Evolutionary conservation across 2,329 filamentous ascomycete genomes (phyloP).

Genomic region (Trichoderma lentiforme): DNA sequence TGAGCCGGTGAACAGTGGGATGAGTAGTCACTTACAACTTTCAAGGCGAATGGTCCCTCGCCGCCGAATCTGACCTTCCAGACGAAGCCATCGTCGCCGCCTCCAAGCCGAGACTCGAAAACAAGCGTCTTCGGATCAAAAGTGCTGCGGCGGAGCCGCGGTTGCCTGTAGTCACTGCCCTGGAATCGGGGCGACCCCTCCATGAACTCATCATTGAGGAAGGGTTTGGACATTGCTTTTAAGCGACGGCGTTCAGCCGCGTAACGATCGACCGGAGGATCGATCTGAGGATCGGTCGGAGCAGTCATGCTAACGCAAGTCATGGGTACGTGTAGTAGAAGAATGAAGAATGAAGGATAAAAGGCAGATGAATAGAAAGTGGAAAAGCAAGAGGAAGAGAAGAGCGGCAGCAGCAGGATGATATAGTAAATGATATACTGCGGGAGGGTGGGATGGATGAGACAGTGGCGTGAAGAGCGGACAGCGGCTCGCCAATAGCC

Average conservation of each 20-base stretch:
- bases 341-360: neutral
- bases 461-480: neutral
- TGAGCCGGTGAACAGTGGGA: neutral
- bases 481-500: neutral
- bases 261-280: neutral
- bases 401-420: neutral
- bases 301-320: neutral
- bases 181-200: neutral
- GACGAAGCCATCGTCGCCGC: slow-evolving; percentile 15
- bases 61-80: slow-evolving; percentile 16
- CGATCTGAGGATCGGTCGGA: neutral
- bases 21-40: slow-evolving; percentile 9
- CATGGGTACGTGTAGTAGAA: neutral
- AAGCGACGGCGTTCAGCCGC: neutral
- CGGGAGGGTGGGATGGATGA: neutral
- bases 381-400: neutral
- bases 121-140: neutral
- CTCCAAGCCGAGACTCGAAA: slow-evolving; percentile 5
- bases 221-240: neutral
- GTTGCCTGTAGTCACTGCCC: neutral
- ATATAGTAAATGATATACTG: neutral
- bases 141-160: slow-evolving; percentile 7
- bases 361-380: neutral
- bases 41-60: slow-evolving; percentile 6
- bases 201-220: neutral